These are phyloP conservation scores for Diaporthe destruens DNA, from an alignment of 2,329 filamentous ascomycete genomes.

Conservation along the genomic window DNA sequence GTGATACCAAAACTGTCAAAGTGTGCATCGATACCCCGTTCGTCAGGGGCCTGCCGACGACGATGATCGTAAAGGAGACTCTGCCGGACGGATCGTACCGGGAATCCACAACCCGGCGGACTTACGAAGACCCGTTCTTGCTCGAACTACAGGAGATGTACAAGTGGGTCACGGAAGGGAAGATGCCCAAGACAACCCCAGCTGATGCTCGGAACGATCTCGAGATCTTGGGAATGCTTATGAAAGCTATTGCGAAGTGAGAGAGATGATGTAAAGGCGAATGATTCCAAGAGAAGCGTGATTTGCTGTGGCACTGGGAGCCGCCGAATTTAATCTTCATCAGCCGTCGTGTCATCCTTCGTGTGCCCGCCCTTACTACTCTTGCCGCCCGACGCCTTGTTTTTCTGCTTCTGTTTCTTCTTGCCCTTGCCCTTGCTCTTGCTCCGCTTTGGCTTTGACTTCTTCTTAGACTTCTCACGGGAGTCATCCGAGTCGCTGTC, in stretches of 20 bases:
- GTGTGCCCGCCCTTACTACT: background rate
- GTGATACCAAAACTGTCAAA: constrained; percentile 11
- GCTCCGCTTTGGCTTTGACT: background rate
- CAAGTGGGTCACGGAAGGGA: constrained; percentile 12
- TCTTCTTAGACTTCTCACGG: background rate
- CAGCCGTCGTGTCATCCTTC: background rate
- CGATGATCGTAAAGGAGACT: constrained; percentile 21
- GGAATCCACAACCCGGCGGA: constrained; percentile 2
- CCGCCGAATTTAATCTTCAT: background rate
- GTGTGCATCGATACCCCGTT: constrained; percentile 20
- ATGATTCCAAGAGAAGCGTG: no score
- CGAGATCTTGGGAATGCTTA: constrained; percentile 24
- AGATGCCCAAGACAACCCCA: constrained; percentile 16
- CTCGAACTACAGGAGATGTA: constrained; percentile 20
- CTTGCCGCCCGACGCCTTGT: background rate
- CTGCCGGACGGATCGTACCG: constrained; percentile 4
- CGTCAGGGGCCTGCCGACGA: constrained; percentile 18
- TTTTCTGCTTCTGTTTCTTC: constrained; percentile 6
- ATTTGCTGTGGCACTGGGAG: no score
- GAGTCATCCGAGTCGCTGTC: constrained; percentile 4
- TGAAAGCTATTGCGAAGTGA: constrained; percentile 13
- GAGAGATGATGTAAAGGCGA: no score
- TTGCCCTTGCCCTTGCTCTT: background rate
- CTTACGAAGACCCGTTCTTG: constrained; percentile 9
- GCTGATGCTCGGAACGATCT: constrained; percentile 5